Conservation (phyloP, 2,329 filamentous ascomycete species). For the Monilinia fructicola region DNA sequence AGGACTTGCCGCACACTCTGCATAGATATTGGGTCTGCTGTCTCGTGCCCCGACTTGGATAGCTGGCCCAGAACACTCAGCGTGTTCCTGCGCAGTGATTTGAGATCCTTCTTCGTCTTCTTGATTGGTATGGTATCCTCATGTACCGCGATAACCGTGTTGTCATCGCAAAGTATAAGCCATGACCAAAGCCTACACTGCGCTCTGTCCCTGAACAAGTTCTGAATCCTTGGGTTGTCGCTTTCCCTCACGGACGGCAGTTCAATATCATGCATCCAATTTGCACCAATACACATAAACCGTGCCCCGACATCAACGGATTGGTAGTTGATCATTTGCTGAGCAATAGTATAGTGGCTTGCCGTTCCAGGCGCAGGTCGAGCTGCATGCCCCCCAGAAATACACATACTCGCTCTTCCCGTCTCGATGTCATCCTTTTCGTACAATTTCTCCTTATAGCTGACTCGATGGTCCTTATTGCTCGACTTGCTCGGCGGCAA, state of each 20-base stretch:
- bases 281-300: slow-evolving; percentile 71
- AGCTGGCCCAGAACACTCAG: slow-evolving; percentile 61
- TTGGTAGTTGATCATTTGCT: slow-evolving; percentile 74
- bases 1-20: slow-evolving; percentile 37
- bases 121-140: slow-evolving; percentile 50
- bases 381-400: slow-evolving; percentile 2
- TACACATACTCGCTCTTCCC: slow-evolving; percentile 27
- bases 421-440: slow-evolving; percentile 35
- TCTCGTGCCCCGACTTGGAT: slow-evolving; percentile 50
- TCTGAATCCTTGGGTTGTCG: slow-evolving; percentile 29
- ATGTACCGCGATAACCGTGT: slow-evolving; percentile 69
- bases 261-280: slow-evolving; percentile 54
- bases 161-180: slow-evolving; percentile 66
- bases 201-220: slow-evolving; percentile 40
- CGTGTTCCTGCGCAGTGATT: slow-evolving; percentile 53
- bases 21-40: slow-evolving; percentile 37
- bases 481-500: slow-evolving; percentile 45
- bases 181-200: slow-evolving; percentile 65
- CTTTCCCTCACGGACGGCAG: slow-evolving; percentile 31
- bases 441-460: slow-evolving; percentile 24
- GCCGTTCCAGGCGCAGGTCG: slow-evolving; percentile 15
- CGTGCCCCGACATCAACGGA: slow-evolving; percentile 67
- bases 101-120: slow-evolving; percentile 33
- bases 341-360: slow-evolving; percentile 53
- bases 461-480: slow-evolving; percentile 24